These are phyloP conservation scores for Sporothrix protearum DNA, from an alignment of 2,329 filamentous ascomycete genomes.

Conservation along the genomic window DNA sequence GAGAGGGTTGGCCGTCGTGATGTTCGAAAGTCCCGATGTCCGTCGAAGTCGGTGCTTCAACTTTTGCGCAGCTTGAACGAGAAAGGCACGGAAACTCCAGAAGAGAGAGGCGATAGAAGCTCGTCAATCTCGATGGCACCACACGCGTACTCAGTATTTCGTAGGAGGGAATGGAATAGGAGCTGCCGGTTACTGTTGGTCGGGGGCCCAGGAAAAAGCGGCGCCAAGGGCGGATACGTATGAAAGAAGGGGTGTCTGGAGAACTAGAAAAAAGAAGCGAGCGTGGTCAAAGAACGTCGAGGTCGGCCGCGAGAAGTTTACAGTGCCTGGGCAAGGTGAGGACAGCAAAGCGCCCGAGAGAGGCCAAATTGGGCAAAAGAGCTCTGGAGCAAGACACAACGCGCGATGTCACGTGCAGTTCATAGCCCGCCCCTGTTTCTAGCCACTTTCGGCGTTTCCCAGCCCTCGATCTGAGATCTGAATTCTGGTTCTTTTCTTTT, in stretches of 20 bases:
- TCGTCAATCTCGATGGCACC: conserved; percentile 6
- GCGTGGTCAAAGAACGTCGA: not conserved
- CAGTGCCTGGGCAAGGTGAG: not conserved
- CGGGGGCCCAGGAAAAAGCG: not conserved
- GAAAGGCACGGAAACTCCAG: not conserved
- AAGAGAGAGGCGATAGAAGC: not conserved
- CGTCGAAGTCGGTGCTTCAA: not conserved
- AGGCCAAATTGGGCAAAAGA: not conserved
- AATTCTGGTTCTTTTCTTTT: not conserved
- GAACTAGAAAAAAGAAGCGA: not conserved
- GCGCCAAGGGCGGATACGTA: not conserved
- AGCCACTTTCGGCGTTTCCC: not conserved
- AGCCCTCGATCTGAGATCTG: not conserved
- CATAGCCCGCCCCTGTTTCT: not conserved
- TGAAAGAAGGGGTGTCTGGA: not conserved
- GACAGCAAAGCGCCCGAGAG: not conserved
- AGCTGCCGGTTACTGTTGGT: not conserved
- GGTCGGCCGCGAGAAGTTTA: not conserved
- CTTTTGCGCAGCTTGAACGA: not conserved
- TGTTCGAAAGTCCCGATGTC: not conserved
- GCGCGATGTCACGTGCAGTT: conserved; percentile 12
- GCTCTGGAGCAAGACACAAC: not conserved
- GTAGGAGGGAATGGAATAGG: not conserved
- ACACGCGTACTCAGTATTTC: not conserved
- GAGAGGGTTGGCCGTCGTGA: not conserved